A percentile compares a stretch with the other conserved stretches of the same genome.
These are phyloP conservation scores for Pholiota conissans DNA, from an alignment of 768 basidiomycete species.

Conservation along the genomic window DNA sequence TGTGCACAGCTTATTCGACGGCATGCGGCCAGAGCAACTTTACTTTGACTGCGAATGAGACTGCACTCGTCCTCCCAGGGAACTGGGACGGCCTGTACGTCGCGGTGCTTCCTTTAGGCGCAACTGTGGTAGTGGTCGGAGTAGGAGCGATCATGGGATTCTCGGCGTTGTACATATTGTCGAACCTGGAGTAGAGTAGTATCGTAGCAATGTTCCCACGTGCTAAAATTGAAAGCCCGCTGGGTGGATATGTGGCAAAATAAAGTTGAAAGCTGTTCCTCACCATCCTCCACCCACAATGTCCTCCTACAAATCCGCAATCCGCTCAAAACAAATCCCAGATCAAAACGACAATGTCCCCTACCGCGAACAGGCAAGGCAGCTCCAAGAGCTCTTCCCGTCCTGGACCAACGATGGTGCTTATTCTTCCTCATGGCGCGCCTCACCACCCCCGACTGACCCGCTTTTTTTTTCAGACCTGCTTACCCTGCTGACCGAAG, in stretches of 20 bases:
- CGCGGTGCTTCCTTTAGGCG: slow-evolving; percentile 41
- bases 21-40: slow-evolving; percentile 42
- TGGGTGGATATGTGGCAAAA: slow-evolving; percentile 21
- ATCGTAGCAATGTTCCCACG: slow-evolving; percentile 25
- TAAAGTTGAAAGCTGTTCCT: slow-evolving; percentile 18
- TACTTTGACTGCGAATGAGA: slow-evolving; percentile 36
- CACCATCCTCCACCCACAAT: slow-evolving; percentile 35
- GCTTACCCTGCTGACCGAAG: slow-evolving; percentile 65
- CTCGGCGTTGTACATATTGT: slow-evolving; percentile 50
- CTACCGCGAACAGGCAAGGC: slow-evolving; percentile 52
- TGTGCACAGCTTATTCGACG: slow-evolving; percentile 50
- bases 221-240: slow-evolving; percentile 30
- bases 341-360: slow-evolving; percentile 38
- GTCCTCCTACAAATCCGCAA: slow-evolving; percentile 55
- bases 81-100: slow-evolving; percentile 65
- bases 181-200: slow-evolving; percentile 42
- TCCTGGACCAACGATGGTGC: slow-evolving; percentile 69
- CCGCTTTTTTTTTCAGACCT: slow-evolving; percentile 49
- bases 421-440: slow-evolving; percentile 12
- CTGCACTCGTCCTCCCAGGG: slow-evolving; percentile 44
- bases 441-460: slow-evolving; percentile 26
- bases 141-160: slow-evolving; percentile 47
- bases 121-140: slow-evolving; percentile 44
- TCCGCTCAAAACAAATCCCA: slow-evolving; percentile 36
- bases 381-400: slow-evolving; percentile 74